Evolutionary conservation across 1,284 basidiomycete species (phyloP).

Genomic region (Mycena citricolor): DNA sequence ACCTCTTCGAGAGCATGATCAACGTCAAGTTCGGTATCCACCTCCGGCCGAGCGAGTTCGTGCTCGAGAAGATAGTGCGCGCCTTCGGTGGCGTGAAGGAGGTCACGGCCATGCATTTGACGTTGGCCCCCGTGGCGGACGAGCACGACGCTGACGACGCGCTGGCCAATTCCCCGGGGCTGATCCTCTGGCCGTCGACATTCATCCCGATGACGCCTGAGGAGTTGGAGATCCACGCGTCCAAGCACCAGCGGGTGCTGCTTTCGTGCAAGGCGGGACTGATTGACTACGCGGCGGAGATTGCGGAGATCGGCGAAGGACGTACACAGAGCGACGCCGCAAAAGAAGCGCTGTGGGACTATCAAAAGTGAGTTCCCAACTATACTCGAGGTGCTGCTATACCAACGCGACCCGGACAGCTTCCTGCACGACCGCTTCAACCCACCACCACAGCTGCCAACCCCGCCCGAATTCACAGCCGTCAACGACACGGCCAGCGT

Average conservation of each 20-base stretch:
- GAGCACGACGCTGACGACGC: too few relatives aligned
- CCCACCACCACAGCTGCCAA: slow-evolving; percentile 22
- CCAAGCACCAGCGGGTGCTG: slow-evolving; percentile 36
- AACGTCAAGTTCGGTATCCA: slow-evolving; percentile 36
- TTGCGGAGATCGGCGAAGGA: slow-evolving; percentile 32
- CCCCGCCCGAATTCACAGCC: slow-evolving; percentile 9
- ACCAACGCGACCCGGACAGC: slow-evolving; percentile 21
- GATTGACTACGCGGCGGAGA: slow-evolving; percentile 34
- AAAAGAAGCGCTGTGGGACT: slow-evolving; percentile 39
- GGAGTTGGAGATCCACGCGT: slow-evolving; percentile 35
- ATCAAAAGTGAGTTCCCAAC: slow-evolving; percentile 32
- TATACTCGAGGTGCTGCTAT: slow-evolving; percentile 2
- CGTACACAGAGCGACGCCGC: slow-evolving; percentile 34
- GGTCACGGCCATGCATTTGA: slow-evolving; percentile 34
- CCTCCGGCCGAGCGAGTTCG: slow-evolving; percentile 34
- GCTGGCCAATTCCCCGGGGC: slow-evolving; percentile 32
- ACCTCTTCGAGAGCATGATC: slow-evolving; percentile 40
- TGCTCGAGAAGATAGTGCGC: slow-evolving; percentile 32
- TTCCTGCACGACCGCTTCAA: slow-evolving; percentile 39
- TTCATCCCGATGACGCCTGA: slow-evolving; percentile 35
- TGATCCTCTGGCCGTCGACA: slow-evolving; percentile 38
- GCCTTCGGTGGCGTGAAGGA: slow-evolving; percentile 36
- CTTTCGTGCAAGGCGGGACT: slow-evolving; percentile 35
- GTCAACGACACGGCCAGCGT: slow-evolving; percentile 26
- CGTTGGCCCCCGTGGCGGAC: slow-evolving; percentile 35